A percentile compares a stretch with the other conserved stretches of the same genome.
phyloP scores from a whole-genome alignment of 2,329 filamentous ascomycete species.

The Chrysoporthe deuterocubensis region DNA sequence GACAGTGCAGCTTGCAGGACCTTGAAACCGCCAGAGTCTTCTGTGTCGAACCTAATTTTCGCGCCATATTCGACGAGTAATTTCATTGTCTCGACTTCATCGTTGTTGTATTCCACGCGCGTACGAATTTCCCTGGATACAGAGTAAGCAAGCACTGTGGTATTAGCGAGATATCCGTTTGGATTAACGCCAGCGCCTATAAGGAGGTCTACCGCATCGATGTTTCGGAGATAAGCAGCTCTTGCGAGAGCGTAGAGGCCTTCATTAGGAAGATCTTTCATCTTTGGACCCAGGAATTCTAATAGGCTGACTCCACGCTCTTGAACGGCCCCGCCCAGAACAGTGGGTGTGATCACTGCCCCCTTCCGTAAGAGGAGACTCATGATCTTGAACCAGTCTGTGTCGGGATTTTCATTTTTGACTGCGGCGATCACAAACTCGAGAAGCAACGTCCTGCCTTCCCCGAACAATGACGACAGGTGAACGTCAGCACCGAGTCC shows the following conservation, averaged over 20 bases:
- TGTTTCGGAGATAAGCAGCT: not conserved
- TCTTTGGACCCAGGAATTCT: not conserved
- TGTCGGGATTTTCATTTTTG: rapidly evolving
- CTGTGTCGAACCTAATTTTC: not conserved
- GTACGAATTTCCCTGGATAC: too few species aligned
- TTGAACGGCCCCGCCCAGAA: not conserved
- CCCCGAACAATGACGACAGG: not conserved
- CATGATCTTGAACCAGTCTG: not conserved
- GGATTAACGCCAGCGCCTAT: not conserved
- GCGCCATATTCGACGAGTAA: not conserved
- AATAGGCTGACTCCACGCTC: not conserved
- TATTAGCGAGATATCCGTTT: not conserved
- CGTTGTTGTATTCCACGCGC: too few species aligned
- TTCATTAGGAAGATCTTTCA: not conserved
- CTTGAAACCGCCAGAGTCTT: not conserved
- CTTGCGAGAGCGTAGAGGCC: not conserved
- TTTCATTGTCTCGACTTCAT: not conserved
- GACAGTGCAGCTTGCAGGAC: too few species aligned
- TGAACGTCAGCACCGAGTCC: not conserved
- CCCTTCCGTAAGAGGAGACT: not conserved
- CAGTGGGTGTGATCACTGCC: not conserved
- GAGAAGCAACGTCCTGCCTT: not conserved
- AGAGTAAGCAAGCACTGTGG: not conserved
- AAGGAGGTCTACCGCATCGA: not conserved
- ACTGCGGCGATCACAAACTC: not conserved